Evolutionary conservation across 768 basidiomycete species (phyloP).

Genomic region (Exidia glandulosa): DNA sequence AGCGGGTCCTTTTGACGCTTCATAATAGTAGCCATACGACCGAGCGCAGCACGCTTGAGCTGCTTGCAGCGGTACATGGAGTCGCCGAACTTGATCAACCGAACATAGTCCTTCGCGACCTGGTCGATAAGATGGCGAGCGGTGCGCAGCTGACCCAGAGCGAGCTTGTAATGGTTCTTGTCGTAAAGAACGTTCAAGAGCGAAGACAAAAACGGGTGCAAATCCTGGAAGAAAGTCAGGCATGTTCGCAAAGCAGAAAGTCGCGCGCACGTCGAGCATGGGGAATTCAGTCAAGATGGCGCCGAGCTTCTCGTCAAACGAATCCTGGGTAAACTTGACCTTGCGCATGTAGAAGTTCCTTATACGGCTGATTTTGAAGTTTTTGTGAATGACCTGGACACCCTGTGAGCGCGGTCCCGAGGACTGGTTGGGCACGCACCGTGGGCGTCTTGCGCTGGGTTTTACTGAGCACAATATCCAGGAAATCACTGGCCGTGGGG

Average conservation of each 20-base stretch:
- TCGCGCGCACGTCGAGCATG: constrained; percentile 75
- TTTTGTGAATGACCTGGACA: constrained; percentile 89
- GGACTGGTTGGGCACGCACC: constrained; percentile 28
- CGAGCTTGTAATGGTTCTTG: constrained; percentile 99
- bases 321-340: constrained; percentile 96
- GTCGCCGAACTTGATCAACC: constrained; percentile 96
- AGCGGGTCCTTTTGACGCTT: constrained; percentile 95
- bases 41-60: constrained; percentile 92
- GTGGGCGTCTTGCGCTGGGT: constrained; percentile 98
- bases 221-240: constrained; percentile 38
- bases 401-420: not conserved
- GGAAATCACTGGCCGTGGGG: constrained; percentile 87
- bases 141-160: constrained; percentile 92
- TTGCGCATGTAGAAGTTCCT: constrained; percentile 99
- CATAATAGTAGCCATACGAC: constrained; percentile 99
- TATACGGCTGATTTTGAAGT: constrained; percentile 99
- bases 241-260: not conserved
- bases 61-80: constrained; percentile 97
- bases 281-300: constrained; percentile 95
- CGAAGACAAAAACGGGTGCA: constrained; percentile 93
- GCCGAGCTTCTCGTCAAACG: constrained; percentile 90
- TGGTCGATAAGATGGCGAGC: constrained; percentile 94
- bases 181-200: constrained; percentile 98
- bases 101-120: constrained; percentile 93
- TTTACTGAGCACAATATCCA: constrained; percentile 87